Conservation (phyloP, 352 stramenopile species). For the Pythium rishiriense region DNA sequence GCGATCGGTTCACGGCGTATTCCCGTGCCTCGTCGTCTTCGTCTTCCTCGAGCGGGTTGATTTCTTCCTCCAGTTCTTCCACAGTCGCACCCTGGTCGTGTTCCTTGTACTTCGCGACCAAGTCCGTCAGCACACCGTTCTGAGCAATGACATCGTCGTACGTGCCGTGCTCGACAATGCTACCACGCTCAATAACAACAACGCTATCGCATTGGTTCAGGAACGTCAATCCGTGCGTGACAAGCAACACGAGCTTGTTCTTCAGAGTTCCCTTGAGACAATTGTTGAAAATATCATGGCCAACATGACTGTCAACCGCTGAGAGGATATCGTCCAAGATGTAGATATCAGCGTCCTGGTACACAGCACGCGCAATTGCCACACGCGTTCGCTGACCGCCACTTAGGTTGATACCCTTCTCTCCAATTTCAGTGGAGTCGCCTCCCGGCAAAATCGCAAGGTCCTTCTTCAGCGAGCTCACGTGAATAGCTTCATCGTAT, state of each 20-base stretch:
- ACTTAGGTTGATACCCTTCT: constrained; percentile 97
- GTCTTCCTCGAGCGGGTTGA: constrained; percentile 34
- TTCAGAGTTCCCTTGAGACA: constrained; percentile 89
- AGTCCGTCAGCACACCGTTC: constrained; percentile 52
- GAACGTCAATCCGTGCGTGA: constrained; percentile 90
- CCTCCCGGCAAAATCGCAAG: constrained; percentile 89
- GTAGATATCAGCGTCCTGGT: constrained; percentile 94
- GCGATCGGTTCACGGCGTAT: constrained; percentile 38
- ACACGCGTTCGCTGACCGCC: constrained; percentile 95
- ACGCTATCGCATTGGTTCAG: constrained; percentile 62
- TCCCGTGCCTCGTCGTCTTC: constrained; percentile 43
- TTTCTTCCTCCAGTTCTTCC: constrained; percentile 26
- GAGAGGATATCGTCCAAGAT: constrained; percentile 96
- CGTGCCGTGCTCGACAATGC: constrained; percentile 52
- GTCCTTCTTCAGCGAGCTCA: constrained; percentile 84
- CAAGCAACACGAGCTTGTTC: constrained; percentile 92
- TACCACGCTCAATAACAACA: constrained; percentile 58
- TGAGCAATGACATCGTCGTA: constrained; percentile 65
- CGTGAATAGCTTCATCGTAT: constrained; percentile 51
- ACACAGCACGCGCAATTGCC: constrained; percentile 93
- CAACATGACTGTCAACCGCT: constrained; percentile 97
- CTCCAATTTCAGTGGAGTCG: constrained; percentile 97
- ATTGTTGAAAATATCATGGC: constrained; percentile 92
- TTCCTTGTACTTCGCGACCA: constrained; percentile 69
- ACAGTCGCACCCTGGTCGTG: constrained; percentile 41